phyloP scores from a whole-genome alignment of 106 monocot genomes.

The Dendrobium huoshanense region DNA sequence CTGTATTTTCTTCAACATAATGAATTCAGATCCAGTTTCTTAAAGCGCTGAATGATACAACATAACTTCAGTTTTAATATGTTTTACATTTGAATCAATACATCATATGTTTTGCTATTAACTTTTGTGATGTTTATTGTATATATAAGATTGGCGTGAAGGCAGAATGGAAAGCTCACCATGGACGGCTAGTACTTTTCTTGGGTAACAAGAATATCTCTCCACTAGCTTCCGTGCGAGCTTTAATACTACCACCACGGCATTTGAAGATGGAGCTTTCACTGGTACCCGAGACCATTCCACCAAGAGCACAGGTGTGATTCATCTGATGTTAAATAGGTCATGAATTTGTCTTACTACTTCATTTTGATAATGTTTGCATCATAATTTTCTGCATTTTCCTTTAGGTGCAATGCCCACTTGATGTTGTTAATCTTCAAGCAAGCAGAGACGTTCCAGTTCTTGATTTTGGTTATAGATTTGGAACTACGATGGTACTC shows the following conservation, averaged over 20 bases:
- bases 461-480: conserved; percentile 90
- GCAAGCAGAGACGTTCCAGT: conserved; percentile 90
- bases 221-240: conserved; percentile 65
- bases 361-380: neutral
- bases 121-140: neutral
- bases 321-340: neutral
- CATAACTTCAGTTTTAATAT: neutral
- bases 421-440: conserved; percentile 82
- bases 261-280: conserved; percentile 83
- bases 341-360: neutral
- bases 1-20: neutral
- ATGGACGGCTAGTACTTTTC: conserved; percentile 87
- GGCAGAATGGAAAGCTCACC: conserved; percentile 86
- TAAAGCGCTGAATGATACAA: neutral
- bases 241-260: conserved; percentile 73
- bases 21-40: neutral
- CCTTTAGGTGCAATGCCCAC: conserved; percentile 88
- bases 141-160: conserved; percentile 75
- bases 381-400: conserved; percentile 1
- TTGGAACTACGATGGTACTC: conserved; percentile 56
- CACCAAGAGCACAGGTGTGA: conserved; percentile 94
- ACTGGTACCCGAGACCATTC: conserved; percentile 86
- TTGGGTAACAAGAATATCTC: conserved; percentile 95
- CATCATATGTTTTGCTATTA: neutral
- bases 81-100: conserved; percentile 3